phyloP scores from a whole-genome alignment of 78 protist genomes.

The Dictyostelium capitatum region DNA sequence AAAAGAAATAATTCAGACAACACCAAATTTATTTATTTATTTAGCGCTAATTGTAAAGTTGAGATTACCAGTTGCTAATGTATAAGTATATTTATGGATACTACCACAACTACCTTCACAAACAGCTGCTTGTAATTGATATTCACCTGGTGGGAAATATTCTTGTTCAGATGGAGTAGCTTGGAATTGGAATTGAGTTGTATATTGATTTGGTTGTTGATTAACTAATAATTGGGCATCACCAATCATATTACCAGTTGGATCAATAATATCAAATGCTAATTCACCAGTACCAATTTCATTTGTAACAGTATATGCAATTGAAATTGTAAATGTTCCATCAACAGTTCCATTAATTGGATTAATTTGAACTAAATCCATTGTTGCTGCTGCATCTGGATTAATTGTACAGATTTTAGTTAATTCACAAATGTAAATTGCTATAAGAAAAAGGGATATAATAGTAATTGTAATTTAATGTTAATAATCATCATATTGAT shows the following conservation, averaged over 20 bases:
- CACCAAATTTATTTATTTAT: too few relatives aligned
- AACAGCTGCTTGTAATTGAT: slow-evolving; percentile 32
- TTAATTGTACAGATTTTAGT: slow-evolving; percentile 29
- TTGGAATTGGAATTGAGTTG: slow-evolving; percentile 14
- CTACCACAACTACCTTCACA: slow-evolving; percentile 74
- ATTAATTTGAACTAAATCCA: neutral
- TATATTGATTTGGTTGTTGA: neutral
- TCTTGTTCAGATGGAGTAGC: slow-evolving; percentile 60
- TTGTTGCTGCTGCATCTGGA: neutral
- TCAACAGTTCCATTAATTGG: slow-evolving; percentile 30
- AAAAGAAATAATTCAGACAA: too few relatives aligned
- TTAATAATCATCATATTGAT: too few relatives aligned
- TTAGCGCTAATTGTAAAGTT: neutral
- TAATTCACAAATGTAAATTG: slow-evolving; percentile 47
- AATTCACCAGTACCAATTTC: slow-evolving; percentile 24
- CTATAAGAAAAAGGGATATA: neutral
- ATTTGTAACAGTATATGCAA: neutral
- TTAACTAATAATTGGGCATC: slow-evolving; percentile 27
- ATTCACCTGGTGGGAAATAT: slow-evolving; percentile 53
- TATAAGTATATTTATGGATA: slow-evolving; percentile 30
- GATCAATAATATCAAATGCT: slow-evolving; percentile 28
- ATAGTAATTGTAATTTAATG: too few relatives aligned
- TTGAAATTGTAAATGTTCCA: slow-evolving; percentile 12
- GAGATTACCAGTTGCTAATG: neutral
- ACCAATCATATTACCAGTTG: slow-evolving; percentile 49